A percentile compares a stretch with the other conserved stretches of the same genome.
These are phyloP conservation scores for Aspergillus sclerotioniger DNA, from an alignment of 495 filamentous ascomycete species.

Conservation along the genomic window DNA sequence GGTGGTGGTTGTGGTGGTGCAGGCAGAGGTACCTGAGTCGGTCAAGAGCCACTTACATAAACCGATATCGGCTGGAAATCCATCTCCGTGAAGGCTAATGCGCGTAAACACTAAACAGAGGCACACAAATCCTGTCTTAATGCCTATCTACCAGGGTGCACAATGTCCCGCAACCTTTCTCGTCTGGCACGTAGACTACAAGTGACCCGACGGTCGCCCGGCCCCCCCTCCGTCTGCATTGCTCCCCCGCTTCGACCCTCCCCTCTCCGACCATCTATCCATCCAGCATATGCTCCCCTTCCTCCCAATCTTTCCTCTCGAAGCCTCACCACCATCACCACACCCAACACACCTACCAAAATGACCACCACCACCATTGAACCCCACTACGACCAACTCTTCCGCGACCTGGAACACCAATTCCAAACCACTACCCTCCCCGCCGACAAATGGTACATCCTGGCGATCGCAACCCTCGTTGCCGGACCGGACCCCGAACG, in stretches of 20 bases:
- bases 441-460: conserved; percentile 56
- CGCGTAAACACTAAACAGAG: not conserved
- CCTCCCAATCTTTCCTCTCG: not conserved
- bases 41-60: not conserved
- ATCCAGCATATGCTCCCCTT: not conserved
- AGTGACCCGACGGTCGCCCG: not conserved
- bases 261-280: not conserved
- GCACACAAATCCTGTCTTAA: not conserved
- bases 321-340: conserved; percentile 2
- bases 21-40: not conserved
- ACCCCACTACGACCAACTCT: conserved; percentile 39
- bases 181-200: not conserved
- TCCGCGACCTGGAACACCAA: conserved; percentile 49
- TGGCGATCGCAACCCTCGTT: conserved; percentile 45
- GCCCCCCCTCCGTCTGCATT: not conserved
- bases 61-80: not conserved
- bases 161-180: not conserved
- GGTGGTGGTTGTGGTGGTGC: not conserved
- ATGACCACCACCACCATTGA: conserved; percentile 21
- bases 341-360: conserved; percentile 2
- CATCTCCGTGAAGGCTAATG: not conserved
- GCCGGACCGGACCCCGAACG: conserved; percentile 47
- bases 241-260: not conserved
- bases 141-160: not conserved
- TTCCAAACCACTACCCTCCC: conserved; percentile 51